Percentiles rank a stretch among this genome's conserved stretches.
Conservation (phyloP, 768 basidiomycete genomes). For the Phlebiopsis gigantea region DNA sequence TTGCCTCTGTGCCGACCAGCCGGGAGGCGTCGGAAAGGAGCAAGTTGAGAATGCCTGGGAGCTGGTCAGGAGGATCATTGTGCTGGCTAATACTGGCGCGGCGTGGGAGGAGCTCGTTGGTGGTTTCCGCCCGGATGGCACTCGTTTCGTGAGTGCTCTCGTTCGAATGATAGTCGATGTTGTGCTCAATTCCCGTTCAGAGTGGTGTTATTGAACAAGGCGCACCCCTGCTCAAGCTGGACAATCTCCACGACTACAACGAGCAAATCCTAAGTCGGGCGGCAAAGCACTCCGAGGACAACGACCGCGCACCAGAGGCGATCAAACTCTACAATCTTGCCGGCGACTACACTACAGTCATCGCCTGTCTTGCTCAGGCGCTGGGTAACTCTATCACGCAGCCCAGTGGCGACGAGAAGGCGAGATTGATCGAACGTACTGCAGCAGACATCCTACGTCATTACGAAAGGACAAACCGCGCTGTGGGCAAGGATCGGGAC, state of each 20-base stretch:
- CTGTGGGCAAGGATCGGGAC: conserved; percentile 66
- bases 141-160: conserved; percentile 65
- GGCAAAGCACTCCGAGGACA: conserved; percentile 76
- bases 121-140: conserved; percentile 85
- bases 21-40: conserved; percentile 68
- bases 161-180: background rate
- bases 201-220: conserved; percentile 86
- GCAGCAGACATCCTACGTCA: conserved; percentile 75
- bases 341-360: conserved; percentile 83
- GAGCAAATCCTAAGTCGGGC: conserved; percentile 79
- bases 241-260: conserved; percentile 64
- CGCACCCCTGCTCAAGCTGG: conserved; percentile 67
- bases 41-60: conserved; percentile 83
- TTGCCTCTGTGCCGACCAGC: conserved; percentile 70
- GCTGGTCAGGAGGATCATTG: conserved; percentile 71
- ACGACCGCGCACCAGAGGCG: conserved; percentile 82
- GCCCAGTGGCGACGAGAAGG: conserved; percentile 54
- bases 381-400: conserved; percentile 79
- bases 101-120: conserved; percentile 94
- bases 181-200: conserved; percentile 32
- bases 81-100: conserved; percentile 69
- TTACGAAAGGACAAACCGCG: conserved; percentile 73
- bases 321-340: conserved; percentile 96
- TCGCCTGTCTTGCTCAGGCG: conserved; percentile 81
- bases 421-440: conserved; percentile 61